Conservation (phyloP, 352 stramenopile species). For the Elongisporangium anandrum region DNA sequence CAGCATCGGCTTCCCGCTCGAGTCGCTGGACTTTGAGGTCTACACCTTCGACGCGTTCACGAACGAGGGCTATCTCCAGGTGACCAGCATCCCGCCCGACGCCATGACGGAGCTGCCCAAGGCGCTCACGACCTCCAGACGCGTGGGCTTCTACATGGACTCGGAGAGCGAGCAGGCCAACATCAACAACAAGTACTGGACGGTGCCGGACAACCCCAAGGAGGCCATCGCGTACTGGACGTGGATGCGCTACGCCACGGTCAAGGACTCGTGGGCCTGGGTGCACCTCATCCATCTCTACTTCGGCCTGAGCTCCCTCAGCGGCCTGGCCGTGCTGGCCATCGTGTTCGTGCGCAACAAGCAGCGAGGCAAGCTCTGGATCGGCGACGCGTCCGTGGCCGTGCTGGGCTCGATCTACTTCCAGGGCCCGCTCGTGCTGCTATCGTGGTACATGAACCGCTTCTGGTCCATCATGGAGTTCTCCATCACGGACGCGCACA, state of each 20-base stretch:
- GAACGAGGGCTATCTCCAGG: slow-evolving; percentile 13
- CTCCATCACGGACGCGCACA: slow-evolving; percentile 22
- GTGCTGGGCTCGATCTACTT: slow-evolving; percentile 31
- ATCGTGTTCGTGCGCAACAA: slow-evolving; percentile 37
- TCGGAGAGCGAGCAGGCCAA: slow-evolving; percentile 31
- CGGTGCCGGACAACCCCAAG: slow-evolving; percentile 10
- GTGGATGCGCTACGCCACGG: slow-evolving; percentile 24
- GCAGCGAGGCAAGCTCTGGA: slow-evolving; percentile 27
- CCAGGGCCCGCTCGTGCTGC: slow-evolving; percentile 28
- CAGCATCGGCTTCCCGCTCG: slow-evolving; percentile 28
- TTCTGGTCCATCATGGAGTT: slow-evolving; percentile 48
- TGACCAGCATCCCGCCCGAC: slow-evolving; percentile 16
- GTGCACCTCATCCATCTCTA: slow-evolving; percentile 39
- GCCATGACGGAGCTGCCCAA: slow-evolving; percentile 18
- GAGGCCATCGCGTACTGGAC: slow-evolving; percentile 11
- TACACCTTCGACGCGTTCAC: slow-evolving; percentile 17
- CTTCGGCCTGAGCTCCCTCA: slow-evolving; percentile 35
- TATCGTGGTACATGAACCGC: slow-evolving; percentile 36
- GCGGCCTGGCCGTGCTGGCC: slow-evolving; percentile 29
- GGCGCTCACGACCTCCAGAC: slow-evolving; percentile 16
- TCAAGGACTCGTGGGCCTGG: slow-evolving; percentile 47
- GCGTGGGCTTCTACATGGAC: slow-evolving; percentile 29
- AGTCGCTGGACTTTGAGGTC: slow-evolving; percentile 23
- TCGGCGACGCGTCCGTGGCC: slow-evolving; percentile 41
- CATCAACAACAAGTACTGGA: slow-evolving; percentile 23